A percentile compares a stretch with the other conserved stretches of the same genome.
Conservation (phyloP, 2,329 filamentous ascomycete species). For the Metarhizium sp. region DNA sequence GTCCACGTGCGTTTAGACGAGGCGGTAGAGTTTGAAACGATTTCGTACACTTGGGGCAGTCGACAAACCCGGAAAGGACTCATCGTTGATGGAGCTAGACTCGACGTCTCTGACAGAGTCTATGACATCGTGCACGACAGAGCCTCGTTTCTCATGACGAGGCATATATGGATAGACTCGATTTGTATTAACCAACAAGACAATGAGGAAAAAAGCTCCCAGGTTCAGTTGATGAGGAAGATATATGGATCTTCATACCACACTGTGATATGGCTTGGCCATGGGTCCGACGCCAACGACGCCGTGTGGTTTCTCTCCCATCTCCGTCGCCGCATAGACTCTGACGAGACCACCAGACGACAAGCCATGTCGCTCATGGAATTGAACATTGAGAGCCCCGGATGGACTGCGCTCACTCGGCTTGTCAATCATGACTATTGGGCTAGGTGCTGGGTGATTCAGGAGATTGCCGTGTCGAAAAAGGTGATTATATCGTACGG, state of each 20-base stretch:
- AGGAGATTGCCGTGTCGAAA: not conserved
- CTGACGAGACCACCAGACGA: not conserved
- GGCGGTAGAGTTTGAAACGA: not conserved
- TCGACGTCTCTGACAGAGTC: not conserved
- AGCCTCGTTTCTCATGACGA: not conserved
- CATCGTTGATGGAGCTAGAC: not conserved
- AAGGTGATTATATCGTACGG: not conserved
- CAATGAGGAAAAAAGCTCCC: not conserved
- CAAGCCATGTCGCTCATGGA: not conserved
- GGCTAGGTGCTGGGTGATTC: not conserved
- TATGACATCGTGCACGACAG: not conserved
- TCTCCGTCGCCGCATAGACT: not conserved
- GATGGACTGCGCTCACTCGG: not conserved
- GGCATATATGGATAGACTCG: not conserved
- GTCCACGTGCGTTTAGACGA: not conserved
- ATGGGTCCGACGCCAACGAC: not conserved
- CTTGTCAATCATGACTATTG: not conserved
- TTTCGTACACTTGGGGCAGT: not conserved
- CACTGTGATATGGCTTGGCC: not conserved
- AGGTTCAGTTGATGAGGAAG: not conserved
- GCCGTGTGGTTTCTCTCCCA: not conserved
- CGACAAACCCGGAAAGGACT: not conserved
- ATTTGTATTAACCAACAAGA: not conserved
- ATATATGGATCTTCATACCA: not conserved
- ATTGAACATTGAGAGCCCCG: not conserved